Percentiles rank a stretch among this genome's conserved stretches.
These are phyloP conservation scores for Hortiboletus rubellus DNA, from an alignment of 1,284 basidiomycete species.

Conservation along the genomic window DNA sequence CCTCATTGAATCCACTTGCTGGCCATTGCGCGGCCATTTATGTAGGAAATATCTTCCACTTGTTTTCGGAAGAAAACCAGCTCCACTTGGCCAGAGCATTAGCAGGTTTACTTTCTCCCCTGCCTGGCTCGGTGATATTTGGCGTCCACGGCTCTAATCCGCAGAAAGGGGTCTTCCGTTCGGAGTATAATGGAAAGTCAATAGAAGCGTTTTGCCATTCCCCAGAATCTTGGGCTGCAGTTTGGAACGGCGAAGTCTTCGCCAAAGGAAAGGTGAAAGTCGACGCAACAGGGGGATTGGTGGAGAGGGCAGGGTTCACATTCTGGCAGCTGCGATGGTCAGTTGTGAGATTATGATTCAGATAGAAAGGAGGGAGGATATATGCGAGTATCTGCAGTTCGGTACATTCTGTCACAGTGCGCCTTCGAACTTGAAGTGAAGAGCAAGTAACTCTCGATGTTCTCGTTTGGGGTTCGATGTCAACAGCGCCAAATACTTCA, in stretches of 20 bases:
- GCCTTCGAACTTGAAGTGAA: too few species aligned
- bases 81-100: conserved; percentile 23
- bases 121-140: conserved; percentile 26
- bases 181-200: neutral
- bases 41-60: conserved; percentile 34
- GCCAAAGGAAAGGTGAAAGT: conserved; percentile 26
- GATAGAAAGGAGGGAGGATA: too few species aligned
- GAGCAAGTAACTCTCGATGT: too few species aligned
- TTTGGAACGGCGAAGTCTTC: conserved; percentile 30
- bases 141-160: neutral
- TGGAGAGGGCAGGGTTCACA: neutral
- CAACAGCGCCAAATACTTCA: conserved; percentile 22
- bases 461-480: neutral
- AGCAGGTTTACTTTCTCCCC: conserved; percentile 27
- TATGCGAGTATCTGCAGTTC: too few species aligned
- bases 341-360: neutral
- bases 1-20: conserved; percentile 33
- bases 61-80: conserved; percentile 35
- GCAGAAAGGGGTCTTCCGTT: neutral
- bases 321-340: conserved; percentile 1
- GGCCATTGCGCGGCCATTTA: conserved; percentile 31
- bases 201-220: conserved; percentile 32
- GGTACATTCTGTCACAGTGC: too few species aligned
- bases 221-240: conserved; percentile 22
- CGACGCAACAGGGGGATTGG: neutral